Evolutionary conservation across 164 flowering plant genomes (phyloP).

Genomic region (Akebia trifoliata): DNA sequence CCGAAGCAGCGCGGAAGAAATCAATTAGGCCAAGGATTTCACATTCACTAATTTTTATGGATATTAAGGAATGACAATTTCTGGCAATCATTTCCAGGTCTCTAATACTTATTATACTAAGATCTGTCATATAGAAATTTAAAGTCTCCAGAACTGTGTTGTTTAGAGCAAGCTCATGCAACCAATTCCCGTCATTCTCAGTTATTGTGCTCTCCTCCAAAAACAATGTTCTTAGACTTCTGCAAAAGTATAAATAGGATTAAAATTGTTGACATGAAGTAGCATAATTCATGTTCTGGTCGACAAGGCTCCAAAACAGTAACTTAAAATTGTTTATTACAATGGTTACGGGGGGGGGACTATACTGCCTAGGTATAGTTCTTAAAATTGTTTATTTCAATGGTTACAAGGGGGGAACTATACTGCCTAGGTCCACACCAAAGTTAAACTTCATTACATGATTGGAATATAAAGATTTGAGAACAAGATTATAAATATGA

Average conservation of each 20-base stretch:
- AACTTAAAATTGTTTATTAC: too few relatives aligned
- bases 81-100: slow-evolving; percentile 82
- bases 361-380: too few relatives aligned
- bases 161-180: slow-evolving; percentile 83
- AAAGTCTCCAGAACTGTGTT: slow-evolving; percentile 68
- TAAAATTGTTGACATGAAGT: too few relatives aligned
- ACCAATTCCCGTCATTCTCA: slow-evolving; percentile 76
- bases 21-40: slow-evolving; percentile 53
- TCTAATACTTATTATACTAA: slow-evolving; percentile 30
- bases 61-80: slow-evolving; percentile 59
- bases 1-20: slow-evolving; percentile 56
- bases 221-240: slow-evolving; percentile 60
- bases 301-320: background rate
- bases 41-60: slow-evolving; percentile 69
- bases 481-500: background rate
- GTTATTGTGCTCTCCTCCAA: slow-evolving; percentile 72
- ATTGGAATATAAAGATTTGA: too few relatives aligned
- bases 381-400: too few relatives aligned
- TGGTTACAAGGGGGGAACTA: too few relatives aligned
- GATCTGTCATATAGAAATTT: slow-evolving; percentile 78
- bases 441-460: too few relatives aligned
- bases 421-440: too few relatives aligned
- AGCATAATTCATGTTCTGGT: background rate
- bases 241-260: slow-evolving; percentile 30
- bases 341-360: too few relatives aligned